Percentiles rank a stretch among this genome's conserved stretches.
Evolutionary conservation across 441 rosid species (phyloP).

Genomic region (Pelargonium fulgidum): DNA sequence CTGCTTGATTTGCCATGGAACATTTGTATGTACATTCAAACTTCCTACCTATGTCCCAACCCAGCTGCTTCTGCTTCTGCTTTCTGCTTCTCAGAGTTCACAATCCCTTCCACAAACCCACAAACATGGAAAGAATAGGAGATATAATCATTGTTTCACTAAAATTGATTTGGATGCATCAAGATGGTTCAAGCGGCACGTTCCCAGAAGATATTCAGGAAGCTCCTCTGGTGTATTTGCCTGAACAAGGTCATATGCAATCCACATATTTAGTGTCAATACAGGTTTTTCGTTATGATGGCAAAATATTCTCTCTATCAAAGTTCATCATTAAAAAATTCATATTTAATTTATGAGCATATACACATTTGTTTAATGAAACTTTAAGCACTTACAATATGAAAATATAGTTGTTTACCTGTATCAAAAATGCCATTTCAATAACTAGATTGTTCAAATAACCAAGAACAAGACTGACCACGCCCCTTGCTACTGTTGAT

Average conservation of each 20-base stretch:
- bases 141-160: conserved; percentile 30
- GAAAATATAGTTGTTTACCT: conserved; percentile 39
- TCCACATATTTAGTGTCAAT: not conserved
- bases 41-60: not conserved
- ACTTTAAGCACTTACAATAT: not conserved
- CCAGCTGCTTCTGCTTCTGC: no score
- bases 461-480: conserved; percentile 91
- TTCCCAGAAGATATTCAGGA: conserved; percentile 84
- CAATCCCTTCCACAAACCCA: no score
- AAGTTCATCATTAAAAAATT: not conserved
- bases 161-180: conserved; percentile 66
- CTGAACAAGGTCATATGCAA: conserved; percentile 28
- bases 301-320: not conserved
- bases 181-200: conserved; percentile 83
- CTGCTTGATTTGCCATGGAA: not conserved
- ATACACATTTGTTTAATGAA: conserved; percentile 5
- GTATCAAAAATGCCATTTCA: conserved; percentile 90
- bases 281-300: not conserved
- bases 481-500: conserved; percentile 94
- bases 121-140: not conserved
- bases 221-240: conserved; percentile 88
- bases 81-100: no score
- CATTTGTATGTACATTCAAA: conserved; percentile 6
- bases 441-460: conserved; percentile 88
- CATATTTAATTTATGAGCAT: not conserved